Percentiles rank a stretch among this genome's conserved stretches.
Evolutionary conservation across 345 rosid genomes (phyloP).

Genomic region (Populus deltoides): DNA sequence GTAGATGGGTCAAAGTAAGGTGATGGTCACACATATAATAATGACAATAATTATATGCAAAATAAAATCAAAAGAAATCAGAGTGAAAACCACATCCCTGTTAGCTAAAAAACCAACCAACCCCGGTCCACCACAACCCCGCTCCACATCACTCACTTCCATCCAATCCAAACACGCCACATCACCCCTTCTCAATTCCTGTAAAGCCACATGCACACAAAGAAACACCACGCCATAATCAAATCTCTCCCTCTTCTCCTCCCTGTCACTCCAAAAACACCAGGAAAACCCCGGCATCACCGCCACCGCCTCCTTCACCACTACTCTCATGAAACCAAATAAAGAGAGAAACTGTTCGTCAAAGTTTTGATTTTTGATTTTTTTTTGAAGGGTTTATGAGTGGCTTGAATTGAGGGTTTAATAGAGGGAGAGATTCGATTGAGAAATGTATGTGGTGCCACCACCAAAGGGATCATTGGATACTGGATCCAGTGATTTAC

Average conservation of each 20-base stretch:
- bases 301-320: not conserved
- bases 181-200: too few relatives aligned
- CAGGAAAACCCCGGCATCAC: not conserved
- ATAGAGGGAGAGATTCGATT: not conserved
- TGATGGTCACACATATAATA: not conserved
- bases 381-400: not conserved
- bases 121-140: not conserved
- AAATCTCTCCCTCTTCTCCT: not conserved
- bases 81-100: not conserved
- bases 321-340: not conserved
- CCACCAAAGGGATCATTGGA: constrained; percentile 83
- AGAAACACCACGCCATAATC: not conserved
- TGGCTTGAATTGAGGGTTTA: not conserved
- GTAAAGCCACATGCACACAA: too few relatives aligned
- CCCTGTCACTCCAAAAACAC: not conserved
- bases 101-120: not conserved
- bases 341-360: not conserved
- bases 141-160: not conserved
- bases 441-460: constrained; percentile 84
- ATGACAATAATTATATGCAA: not conserved
- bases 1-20: too few relatives aligned
- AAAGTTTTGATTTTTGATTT: not conserved
- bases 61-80: not conserved
- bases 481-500: constrained; percentile 45
- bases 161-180: too few relatives aligned